Conservation (phyloP, 1,284 basidiomycete genomes). For the Hymenochaete sp. region DNA sequence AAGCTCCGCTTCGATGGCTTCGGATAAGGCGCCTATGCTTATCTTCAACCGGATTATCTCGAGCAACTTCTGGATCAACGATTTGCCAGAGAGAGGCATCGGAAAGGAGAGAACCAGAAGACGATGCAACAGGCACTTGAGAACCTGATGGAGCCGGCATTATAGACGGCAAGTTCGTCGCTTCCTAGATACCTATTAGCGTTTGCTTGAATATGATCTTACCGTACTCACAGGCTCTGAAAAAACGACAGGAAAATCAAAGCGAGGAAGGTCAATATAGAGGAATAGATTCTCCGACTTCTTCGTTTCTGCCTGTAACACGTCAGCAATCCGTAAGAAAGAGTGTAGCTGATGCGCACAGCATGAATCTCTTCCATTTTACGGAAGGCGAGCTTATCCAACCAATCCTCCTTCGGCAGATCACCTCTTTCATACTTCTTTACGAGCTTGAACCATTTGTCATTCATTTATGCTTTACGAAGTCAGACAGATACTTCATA, state of each 20-base stretch:
- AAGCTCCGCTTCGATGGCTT: slow-evolving; percentile 89
- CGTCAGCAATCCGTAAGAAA: background rate
- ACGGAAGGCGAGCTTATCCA: slow-evolving; percentile 87
- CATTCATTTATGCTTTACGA: background rate
- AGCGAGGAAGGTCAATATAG: slow-evolving; percentile 94
- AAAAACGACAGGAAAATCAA: slow-evolving; percentile 97
- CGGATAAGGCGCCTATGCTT: slow-evolving; percentile 93
- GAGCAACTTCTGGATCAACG: slow-evolving; percentile 82
- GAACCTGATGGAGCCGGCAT: slow-evolving; percentile 29
- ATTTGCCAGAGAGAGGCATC: slow-evolving; percentile 82
- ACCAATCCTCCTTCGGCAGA: slow-evolving; percentile 90
- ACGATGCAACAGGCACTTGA: slow-evolving; percentile 35
- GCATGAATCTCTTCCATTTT: slow-evolving; percentile 91
- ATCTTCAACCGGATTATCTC: slow-evolving; percentile 94
- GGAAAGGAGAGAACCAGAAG: slow-evolving; percentile 40
- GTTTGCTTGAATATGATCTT: slow-evolving; percentile 18
- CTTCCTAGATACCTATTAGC: slow-evolving; percentile 8
- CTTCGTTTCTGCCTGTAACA: slow-evolving; percentile 65
- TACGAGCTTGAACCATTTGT: slow-evolving; percentile 53
- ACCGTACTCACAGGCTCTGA: slow-evolving; percentile 63
- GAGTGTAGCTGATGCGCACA: slow-evolving; percentile 36
- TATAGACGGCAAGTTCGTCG: slow-evolving; percentile 25
- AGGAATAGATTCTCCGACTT: slow-evolving; percentile 88
- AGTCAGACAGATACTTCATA: slow-evolving; percentile 25
- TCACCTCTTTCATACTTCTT: slow-evolving; percentile 96